These are phyloP conservation scores for Cutaneotrichosporon mucoides DNA, from an alignment of 1,284 basidiomycete species.

Conservation along the genomic window DNA sequence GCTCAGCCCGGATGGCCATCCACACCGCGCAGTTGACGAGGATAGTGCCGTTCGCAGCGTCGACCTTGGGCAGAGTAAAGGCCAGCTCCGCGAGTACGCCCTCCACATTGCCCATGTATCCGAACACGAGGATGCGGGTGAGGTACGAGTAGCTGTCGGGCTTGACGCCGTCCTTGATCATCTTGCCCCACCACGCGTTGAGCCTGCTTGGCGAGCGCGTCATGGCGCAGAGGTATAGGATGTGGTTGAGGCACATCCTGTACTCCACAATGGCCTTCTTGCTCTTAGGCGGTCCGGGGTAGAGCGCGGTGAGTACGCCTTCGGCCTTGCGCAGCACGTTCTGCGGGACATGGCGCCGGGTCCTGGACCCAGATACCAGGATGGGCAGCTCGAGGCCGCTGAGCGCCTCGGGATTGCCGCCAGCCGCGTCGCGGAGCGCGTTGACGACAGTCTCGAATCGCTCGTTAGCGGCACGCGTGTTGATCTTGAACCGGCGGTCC, in stretches of 20 bases:
- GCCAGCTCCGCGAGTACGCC: constrained; percentile 7
- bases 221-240: constrained; percentile 34
- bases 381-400: constrained; percentile 20
- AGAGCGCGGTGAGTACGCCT: constrained; percentile 16
- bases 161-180: constrained; percentile 19
- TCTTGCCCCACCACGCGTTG: constrained; percentile 26
- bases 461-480: constrained; percentile 15
- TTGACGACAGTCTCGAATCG: constrained; percentile 23
- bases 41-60: background rate
- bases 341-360: constrained; percentile 5
- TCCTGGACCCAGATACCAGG: constrained; percentile 11
- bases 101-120: constrained; percentile 3
- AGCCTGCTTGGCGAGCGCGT: constrained; percentile 18
- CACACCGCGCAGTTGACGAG: constrained; percentile 54
- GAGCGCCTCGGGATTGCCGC: constrained; percentile 6
- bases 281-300: constrained; percentile 13
- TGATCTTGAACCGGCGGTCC: constrained; percentile 16
- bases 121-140: constrained; percentile 17
- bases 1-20: constrained; percentile 46
- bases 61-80: constrained; percentile 6
- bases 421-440: constrained; percentile 23
- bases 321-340: constrained; percentile 21
- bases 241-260: constrained; percentile 27
- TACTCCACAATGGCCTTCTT: constrained; percentile 13
- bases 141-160: constrained; percentile 25